These are phyloP conservation scores for Cladophialophora exuberans DNA, from an alignment of 2,329 filamentous ascomycete species.

Conservation along the genomic window DNA sequence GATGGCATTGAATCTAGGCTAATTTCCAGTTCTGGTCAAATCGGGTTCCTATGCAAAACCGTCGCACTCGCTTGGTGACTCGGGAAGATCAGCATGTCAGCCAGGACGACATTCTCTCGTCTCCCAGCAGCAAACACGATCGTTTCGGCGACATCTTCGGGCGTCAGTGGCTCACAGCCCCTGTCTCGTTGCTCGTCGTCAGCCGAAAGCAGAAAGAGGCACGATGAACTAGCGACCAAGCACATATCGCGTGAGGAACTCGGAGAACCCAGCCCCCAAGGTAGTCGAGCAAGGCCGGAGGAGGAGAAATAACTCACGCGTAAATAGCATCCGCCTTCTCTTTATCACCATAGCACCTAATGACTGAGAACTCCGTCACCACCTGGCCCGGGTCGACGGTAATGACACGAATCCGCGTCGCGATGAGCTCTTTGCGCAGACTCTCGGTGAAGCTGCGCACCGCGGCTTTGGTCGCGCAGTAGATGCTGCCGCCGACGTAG, in stretches of 20 bases:
- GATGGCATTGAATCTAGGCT: too few relatives aligned
- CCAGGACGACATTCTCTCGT: constrained; percentile 86
- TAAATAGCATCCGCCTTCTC: constrained; percentile 88
- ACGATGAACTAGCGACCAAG: too few relatives aligned
- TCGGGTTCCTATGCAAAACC: constrained; percentile 27
- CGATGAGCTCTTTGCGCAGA: constrained; percentile 79
- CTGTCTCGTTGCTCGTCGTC: constrained; percentile 42
- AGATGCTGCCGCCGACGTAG: constrained; percentile 83
- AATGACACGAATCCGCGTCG: constrained; percentile 79
- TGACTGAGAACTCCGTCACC: constrained; percentile 91
- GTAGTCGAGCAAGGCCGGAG: too few relatives aligned
- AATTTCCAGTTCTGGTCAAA: too few relatives aligned
- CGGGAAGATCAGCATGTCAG: constrained; percentile 83
- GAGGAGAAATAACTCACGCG: too few relatives aligned
- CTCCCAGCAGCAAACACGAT: constrained; percentile 83
- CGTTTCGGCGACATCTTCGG: constrained; percentile 87
- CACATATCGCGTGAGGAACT: too few relatives aligned
- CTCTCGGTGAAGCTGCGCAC: constrained; percentile 82
- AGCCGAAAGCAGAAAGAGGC: not conserved
- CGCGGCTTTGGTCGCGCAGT: constrained; percentile 90
- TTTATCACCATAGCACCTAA: constrained; percentile 87
- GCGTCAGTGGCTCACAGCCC: constrained; percentile 79
- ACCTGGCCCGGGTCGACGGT: constrained; percentile 91
- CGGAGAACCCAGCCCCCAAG: too few relatives aligned
- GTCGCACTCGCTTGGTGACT: constrained; percentile 67